These are phyloP conservation scores for Podospora pseudoanserina DNA, from an alignment of 495 filamentous ascomycete species.

Conservation along the genomic window DNA sequence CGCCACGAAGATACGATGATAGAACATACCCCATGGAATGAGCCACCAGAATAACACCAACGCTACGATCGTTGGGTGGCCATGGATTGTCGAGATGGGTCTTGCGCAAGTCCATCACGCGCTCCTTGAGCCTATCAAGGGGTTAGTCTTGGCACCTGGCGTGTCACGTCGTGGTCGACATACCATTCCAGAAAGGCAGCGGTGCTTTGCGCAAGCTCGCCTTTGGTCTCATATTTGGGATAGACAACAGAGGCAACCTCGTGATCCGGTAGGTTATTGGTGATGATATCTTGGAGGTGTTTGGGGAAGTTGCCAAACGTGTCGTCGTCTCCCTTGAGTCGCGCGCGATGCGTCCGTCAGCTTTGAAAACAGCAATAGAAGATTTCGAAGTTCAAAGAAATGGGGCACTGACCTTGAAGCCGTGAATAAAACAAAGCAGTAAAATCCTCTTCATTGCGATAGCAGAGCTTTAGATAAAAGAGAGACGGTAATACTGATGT, in stretches of 20 bases:
- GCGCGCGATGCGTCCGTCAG: background rate
- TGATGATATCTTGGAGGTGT: slow-evolving; percentile 64
- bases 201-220: slow-evolving; percentile 75
- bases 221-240: slow-evolving; percentile 87
- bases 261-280: slow-evolving; percentile 67
- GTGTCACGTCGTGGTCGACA: background rate
- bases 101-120: slow-evolving; percentile 84
- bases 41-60: slow-evolving; percentile 77
- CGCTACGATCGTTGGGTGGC: slow-evolving; percentile 80
- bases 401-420: background rate
- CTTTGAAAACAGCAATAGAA: background rate
- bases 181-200: slow-evolving; percentile 80
- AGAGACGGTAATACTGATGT: background rate
- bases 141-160: slow-evolving; percentile 11
- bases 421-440: background rate
- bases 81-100: slow-evolving; percentile 67
- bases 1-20: no score
- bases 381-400: background rate
- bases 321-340: slow-evolving; percentile 70
- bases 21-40: slow-evolving; percentile 78
- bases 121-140: slow-evolving; percentile 70
- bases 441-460: background rate
- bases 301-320: slow-evolving; percentile 78
- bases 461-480: background rate
- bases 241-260: slow-evolving; percentile 70